These are phyloP conservation scores for Margaritispora aquatica DNA, from an alignment of 495 filamentous ascomycete species.

Conservation along the genomic window DNA sequence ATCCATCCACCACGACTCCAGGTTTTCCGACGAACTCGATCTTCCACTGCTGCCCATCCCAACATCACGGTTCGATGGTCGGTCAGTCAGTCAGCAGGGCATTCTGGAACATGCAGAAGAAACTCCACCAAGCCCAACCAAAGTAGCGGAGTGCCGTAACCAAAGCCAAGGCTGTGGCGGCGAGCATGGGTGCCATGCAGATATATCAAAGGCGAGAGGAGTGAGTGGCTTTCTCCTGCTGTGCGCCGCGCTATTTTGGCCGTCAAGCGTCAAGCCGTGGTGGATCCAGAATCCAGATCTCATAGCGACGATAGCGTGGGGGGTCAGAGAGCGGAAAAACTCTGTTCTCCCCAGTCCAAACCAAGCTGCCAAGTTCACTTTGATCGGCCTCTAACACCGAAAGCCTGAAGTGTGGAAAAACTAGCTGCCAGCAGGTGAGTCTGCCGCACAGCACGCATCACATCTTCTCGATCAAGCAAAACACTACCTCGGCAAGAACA, in stretches of 20 bases:
- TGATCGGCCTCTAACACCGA: neutral
- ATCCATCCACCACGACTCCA: neutral
- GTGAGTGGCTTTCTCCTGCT: neutral
- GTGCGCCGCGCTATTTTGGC: neutral
- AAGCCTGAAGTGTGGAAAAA: neutral
- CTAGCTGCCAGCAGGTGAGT: no score
- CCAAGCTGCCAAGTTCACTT: no score
- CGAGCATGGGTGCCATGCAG: neutral
- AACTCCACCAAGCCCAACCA: no score
- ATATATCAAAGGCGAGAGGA: no score
- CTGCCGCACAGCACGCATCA: no score
- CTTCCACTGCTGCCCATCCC: neutral
- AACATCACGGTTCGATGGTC: neutral
- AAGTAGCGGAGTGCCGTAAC: neutral
- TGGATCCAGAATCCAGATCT: no score
- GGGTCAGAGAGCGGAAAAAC: neutral
- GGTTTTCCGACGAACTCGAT: no score
- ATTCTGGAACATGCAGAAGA: neutral
- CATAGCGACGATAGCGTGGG: neutral
- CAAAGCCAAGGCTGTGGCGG: neutral
- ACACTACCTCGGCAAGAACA: neutral
- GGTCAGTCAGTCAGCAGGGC: neutral
- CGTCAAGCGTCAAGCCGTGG: no score
- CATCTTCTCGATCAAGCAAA: no score
- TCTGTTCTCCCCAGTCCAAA: no score